These are phyloP conservation scores for Penicillium hesseltinei DNA, from an alignment of 2,329 filamentous ascomycete genomes.

Conservation along the genomic window DNA sequence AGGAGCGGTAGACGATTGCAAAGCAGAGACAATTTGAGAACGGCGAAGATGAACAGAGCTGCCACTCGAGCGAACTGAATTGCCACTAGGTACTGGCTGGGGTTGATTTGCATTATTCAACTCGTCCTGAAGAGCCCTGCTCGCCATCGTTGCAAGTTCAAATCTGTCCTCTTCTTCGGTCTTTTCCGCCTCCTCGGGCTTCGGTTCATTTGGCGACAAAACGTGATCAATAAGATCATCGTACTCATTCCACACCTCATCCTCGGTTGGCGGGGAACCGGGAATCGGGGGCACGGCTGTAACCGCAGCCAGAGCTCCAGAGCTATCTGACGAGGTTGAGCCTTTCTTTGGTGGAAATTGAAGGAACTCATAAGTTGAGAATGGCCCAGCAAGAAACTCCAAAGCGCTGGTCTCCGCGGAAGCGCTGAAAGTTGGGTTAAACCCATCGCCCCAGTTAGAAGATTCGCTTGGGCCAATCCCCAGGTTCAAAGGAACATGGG, in stretches of 20 bases:
- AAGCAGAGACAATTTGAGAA: constrained; percentile 51
- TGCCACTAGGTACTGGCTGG: constrained; percentile 17
- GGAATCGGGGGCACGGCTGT: constrained; percentile 65
- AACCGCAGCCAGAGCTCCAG: constrained; percentile 59
- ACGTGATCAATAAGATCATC: constrained; percentile 80
- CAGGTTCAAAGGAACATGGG: constrained; percentile 17
- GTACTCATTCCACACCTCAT: constrained; percentile 94
- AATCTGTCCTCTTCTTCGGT: constrained; percentile 30
- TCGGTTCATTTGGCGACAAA: constrained; percentile 47
- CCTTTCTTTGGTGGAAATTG: constrained; percentile 70
- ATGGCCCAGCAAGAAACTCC: constrained; percentile 39
- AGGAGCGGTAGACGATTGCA: constrained; percentile 50
- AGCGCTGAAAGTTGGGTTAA: constrained; percentile 36
- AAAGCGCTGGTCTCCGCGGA: constrained; percentile 30
- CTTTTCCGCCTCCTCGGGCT: constrained; percentile 16
- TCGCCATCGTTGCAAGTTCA: constrained; percentile 40
- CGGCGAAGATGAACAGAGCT: constrained; percentile 47
- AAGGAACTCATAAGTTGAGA: constrained; percentile 62
- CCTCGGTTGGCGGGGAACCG: constrained; percentile 65
- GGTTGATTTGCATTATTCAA: constrained; percentile 24
- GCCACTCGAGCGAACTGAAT: constrained; percentile 29
- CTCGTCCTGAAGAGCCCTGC: constrained; percentile 39
- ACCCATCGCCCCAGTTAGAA: constrained; percentile 27
- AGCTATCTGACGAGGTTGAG: constrained; percentile 68
- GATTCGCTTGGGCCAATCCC: constrained; percentile 19